Conservation (phyloP, 2,329 filamentous ascomycete species). For the Lithohypha guttulata region DNA sequence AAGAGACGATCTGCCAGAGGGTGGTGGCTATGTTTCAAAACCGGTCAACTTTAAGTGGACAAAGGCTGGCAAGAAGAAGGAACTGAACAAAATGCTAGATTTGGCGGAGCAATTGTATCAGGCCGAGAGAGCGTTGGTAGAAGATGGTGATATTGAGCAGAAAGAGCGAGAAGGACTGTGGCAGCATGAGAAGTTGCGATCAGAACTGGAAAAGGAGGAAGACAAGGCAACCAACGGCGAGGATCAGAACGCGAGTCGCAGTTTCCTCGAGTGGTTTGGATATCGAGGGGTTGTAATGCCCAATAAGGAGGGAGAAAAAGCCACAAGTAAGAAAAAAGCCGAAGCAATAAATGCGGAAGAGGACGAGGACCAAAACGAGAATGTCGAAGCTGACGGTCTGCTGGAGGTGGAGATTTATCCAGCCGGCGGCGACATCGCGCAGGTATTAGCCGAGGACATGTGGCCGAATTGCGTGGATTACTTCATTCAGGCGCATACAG, state of each 20-base stretch:
- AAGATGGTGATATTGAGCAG: constrained; percentile 14
- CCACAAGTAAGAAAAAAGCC: constrained; percentile 29
- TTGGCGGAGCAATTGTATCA: constrained; percentile 60
- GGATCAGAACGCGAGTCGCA: constrained; percentile 19
- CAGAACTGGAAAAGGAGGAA: constrained; percentile 30
- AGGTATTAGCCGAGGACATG: constrained; percentile 72
- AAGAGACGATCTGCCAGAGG: constrained; percentile 35
- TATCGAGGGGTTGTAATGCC: constrained; percentile 56
- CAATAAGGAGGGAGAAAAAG: constrained; percentile 41
- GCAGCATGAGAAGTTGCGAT: constrained; percentile 21
- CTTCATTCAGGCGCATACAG: constrained; percentile 19
- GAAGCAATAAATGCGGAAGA: constrained; percentile 40
- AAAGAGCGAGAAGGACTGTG: constrained; percentile 21
- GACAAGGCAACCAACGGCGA: constrained; percentile 12
- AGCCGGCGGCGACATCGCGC: constrained; percentile 72
- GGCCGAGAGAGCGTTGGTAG: constrained; percentile 39
- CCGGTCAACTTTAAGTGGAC: constrained; percentile 85
- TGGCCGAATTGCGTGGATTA: constrained; percentile 21
- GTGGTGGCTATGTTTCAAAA: constrained; percentile 70
- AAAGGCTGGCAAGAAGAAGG: constrained; percentile 67
- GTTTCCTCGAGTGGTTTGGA: constrained; percentile 86
- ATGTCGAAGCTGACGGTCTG: too few relatives aligned
- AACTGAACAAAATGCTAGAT: constrained; percentile 45
- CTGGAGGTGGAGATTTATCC: constrained; percentile 74
- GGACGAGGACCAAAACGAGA: constrained; percentile 52